These are phyloP conservation scores for Penstemon eatonii DNA, from an alignment of 257 asterid species.

Conservation along the genomic window DNA sequence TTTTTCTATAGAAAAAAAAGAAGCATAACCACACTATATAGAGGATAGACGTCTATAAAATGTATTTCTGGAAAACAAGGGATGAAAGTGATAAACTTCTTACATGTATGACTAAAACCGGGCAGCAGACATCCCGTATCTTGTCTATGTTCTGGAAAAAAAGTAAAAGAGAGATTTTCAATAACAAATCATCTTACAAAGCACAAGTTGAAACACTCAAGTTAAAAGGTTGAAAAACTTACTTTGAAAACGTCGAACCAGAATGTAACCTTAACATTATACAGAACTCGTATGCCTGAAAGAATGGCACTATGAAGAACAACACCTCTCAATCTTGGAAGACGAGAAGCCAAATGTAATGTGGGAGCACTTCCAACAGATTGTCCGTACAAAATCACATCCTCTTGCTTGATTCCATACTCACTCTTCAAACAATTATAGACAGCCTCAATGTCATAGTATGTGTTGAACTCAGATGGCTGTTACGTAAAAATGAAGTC, in stretches of 20 bases:
- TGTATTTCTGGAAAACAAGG: background rate
- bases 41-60: constrained; percentile 6
- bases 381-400: constrained; percentile 91
- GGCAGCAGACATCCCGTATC: constrained; percentile 84
- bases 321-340: constrained; percentile 72
- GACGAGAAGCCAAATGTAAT: constrained; percentile 78
- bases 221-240: constrained; percentile 25
- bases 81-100: constrained; percentile 37
- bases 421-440: constrained; percentile 78
- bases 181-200: constrained; percentile 23
- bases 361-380: constrained; percentile 99
- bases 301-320: constrained; percentile 99
- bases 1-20: background rate
- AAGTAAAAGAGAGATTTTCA: constrained; percentile 22
- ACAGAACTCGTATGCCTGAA: constrained; percentile 93
- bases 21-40: background rate
- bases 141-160: constrained; percentile 86
- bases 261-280: constrained; percentile 92
- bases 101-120: constrained; percentile 93
- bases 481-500: constrained; percentile 37
- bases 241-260: constrained; percentile 99
- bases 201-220: constrained; percentile 10
- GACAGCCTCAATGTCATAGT: constrained; percentile 91
- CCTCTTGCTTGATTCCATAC: constrained; percentile 88
- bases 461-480: constrained; percentile 97